Evolutionary conservation across 371 early-diverging fungal species (phyloP), one percentile per base, ranked within the genome.

Genomic region (Zychaea mexicana): DNA sequence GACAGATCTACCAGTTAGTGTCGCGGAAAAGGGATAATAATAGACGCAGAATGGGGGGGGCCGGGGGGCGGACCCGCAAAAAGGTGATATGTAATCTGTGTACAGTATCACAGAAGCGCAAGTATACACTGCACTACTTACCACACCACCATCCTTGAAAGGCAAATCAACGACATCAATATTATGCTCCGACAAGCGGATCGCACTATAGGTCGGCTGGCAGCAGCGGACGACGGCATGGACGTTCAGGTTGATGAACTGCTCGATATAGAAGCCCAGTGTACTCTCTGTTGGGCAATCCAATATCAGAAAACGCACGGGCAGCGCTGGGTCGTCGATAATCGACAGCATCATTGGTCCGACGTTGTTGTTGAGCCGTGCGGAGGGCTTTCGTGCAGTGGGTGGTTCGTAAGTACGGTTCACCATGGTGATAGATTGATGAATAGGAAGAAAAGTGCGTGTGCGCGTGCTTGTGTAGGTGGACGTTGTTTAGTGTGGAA

Each of bases 251-350:
- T 84, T 78, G 32, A 77, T 72, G 69, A 96, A 84, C 69, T 95
- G 92, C 72, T 86, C 83, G 15, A 92, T 61, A 65, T 97, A 97
- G 17, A 88, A 79, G 2, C 85, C 82, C 31, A 96, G 70, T 8
- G 90, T 94, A 59, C 88, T 77, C 69, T 93, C 91, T 21, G 96
- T 91, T 1, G 97, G 96, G 52, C 93, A 91, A 71, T 96, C 96
- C 66, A 94, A 85, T 57, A 97, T 91, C 33, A 97, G 76, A 73
- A 93, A 96, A 4, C 92, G 88, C 55, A 94, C 63, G 24, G 73
- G 61, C 8, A 77, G 45, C 30, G 62, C 54, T 4, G 70, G 70
- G 46, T 60, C 59, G 8, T 64, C 64, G 52, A 70, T 70, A 28
- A 70, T 52, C 7, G 70, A 55, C 30, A 70, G 66, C 70, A 66